Evolutionary conservation across 345 rosid genomes (phyloP).

Genomic region (Ailanthus altissimus): DNA sequence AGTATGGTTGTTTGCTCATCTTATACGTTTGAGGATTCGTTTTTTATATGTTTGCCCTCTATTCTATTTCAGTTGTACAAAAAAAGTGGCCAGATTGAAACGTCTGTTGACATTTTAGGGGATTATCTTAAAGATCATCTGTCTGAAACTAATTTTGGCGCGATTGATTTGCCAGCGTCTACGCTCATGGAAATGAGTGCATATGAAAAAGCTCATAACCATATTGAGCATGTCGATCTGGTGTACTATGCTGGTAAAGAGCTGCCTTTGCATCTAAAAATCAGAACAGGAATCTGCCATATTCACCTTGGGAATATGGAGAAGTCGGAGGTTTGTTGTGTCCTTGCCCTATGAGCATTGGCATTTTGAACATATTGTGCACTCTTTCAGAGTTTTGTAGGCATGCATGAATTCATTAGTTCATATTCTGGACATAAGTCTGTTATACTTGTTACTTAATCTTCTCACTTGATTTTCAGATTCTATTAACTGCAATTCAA

Average conservation of each 20-base stretch:
- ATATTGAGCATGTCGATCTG: slow-evolving; percentile 46
- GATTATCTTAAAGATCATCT: slow-evolving; percentile 36
- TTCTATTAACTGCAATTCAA: neutral
- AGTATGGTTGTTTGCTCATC: neutral
- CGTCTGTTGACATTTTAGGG: neutral
- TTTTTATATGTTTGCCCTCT: too few relatives aligned
- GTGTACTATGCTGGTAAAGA: slow-evolving; percentile 49
- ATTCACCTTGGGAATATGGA: slow-evolving; percentile 62
- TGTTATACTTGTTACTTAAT: too few relatives aligned
- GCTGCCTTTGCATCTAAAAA: slow-evolving; percentile 57
- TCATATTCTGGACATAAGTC: too few relatives aligned
- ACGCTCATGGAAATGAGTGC: slow-evolving; percentile 64
- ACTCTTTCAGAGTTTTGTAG: neutral
- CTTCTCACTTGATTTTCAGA: slow-evolving; percentile 5
- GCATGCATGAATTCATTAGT: neutral
- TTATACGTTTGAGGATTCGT: neutral
- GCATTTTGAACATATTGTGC: neutral
- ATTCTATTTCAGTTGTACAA: neutral
- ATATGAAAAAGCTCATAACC: slow-evolving; percentile 60
- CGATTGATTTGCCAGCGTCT: slow-evolving; percentile 60
- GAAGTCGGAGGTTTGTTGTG: slow-evolving; percentile 74
- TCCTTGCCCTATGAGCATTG: neutral
- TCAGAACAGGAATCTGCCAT: slow-evolving; percentile 83
- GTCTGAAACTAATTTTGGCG: slow-evolving; percentile 49
- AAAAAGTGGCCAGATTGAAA: slow-evolving; percentile 12